Conservation (phyloP, 176 grass and related monocot genomes). For the Raddia distichophylla region DNA sequence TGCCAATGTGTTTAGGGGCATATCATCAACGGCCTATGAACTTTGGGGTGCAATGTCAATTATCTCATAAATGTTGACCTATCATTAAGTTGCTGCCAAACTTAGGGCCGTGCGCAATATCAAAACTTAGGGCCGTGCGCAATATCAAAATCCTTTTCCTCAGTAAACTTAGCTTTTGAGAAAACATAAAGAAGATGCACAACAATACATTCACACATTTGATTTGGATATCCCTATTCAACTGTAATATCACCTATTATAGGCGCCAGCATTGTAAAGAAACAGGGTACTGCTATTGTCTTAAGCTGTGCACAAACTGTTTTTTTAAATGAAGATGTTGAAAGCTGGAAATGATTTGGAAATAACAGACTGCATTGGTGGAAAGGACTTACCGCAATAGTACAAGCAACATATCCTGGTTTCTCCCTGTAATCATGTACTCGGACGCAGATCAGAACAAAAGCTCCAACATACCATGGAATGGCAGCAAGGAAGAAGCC, state of each 20-base stretch:
- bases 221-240: slow-evolving; percentile 10
- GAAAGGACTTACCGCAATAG: slow-evolving; percentile 81
- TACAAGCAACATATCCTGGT: slow-evolving; percentile 90
- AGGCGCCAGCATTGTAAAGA: not conserved
- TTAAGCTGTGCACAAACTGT: not conserved
- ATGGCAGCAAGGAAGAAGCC: slow-evolving; percentile 95
- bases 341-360: not conserved
- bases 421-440: slow-evolving; percentile 89
- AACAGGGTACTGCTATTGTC: not conserved
- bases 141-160: not conserved
- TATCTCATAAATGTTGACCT: not conserved
- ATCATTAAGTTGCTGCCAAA: not conserved
- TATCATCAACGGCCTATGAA: too few relatives aligned
- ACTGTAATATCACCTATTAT: not conserved
- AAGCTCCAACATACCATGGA: slow-evolving; percentile 97
- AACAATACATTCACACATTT: not conserved
- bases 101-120: not conserved
- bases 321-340: not conserved
- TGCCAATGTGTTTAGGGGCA: too few relatives aligned
- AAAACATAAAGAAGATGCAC: not conserved
- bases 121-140: not conserved
- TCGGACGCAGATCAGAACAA: slow-evolving; percentile 77
- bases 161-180: not conserved
- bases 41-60: too few relatives aligned
- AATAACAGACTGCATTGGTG: not conserved